These are phyloP conservation scores for Leccinum olivaceopallidum DNA, from an alignment of 768 basidiomycete genomes.

Conservation along the genomic window DNA sequence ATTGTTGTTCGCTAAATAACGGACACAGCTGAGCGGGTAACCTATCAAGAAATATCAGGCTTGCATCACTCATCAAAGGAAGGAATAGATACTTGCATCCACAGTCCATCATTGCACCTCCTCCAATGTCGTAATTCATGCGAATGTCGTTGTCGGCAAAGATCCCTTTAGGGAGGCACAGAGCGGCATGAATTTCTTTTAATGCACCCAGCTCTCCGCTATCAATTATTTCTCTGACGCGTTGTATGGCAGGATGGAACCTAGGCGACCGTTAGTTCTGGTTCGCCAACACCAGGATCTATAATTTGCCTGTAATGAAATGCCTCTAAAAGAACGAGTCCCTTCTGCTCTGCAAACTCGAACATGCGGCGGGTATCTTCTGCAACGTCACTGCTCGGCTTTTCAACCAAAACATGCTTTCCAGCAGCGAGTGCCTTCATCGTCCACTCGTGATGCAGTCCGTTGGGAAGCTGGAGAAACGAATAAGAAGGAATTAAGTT, in stretches of 20 bases:
- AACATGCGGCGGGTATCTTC: conserved; percentile 55
- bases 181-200: conserved; percentile 41
- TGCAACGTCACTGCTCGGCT: conserved; percentile 53
- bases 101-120: conserved; percentile 62
- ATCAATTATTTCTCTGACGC: conserved; percentile 52
- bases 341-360: conserved; percentile 46
- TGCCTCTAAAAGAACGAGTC: conserved; percentile 58
- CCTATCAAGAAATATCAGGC: conserved; percentile 32
- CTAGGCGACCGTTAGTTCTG: conserved; percentile 30
- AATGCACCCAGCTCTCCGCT: conserved; percentile 55
- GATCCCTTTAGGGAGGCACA: conserved; percentile 39
- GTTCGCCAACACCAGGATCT: background rate
- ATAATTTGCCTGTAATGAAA: conserved; percentile 14
- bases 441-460: conserved; percentile 66
- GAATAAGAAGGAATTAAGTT: background rate
- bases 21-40: conserved; percentile 48
- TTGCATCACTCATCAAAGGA: background rate
- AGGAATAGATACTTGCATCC: conserved; percentile 43
- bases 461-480: conserved; percentile 50
- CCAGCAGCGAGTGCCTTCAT: conserved; percentile 60
- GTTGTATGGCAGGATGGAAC: conserved; percentile 61
- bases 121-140: conserved; percentile 52
- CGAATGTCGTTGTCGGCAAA: conserved; percentile 46
- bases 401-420: conserved; percentile 67
- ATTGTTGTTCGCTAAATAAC: conserved; percentile 46